Evolutionary conservation across 179 eudicot species (phyloP), one percentile per base, ranked within the genome.

Genomic region (Beta macrorhiza): DNA sequence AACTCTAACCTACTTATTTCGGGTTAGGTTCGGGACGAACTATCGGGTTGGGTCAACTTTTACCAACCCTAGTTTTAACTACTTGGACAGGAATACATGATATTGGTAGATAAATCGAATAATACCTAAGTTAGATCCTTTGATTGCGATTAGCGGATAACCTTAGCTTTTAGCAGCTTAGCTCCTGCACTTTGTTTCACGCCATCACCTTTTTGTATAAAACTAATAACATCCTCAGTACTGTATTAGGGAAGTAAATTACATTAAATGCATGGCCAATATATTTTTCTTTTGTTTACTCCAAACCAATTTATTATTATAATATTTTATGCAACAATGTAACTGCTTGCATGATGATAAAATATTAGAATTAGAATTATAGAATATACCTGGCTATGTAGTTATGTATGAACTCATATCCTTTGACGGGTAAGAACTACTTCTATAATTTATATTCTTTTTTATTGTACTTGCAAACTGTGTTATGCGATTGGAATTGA

Each of bases 131-230:
- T 22, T 53, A 15, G 76, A 53, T 73, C 19, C 42, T 22, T 73
- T 25, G 76, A 73, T 73, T 73, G 47, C 13, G 62, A 73, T 73
- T 51, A 51, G 42, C 11, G 65, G 78, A 57, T 56, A 57, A 75
- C n/a, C 65, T 56, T 56, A 75, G 62, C 76, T 7, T 22, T 25
- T 11, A 16, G 49, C 49, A 57, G 57, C 25, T 53, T 53, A 58
- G 5, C 22, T 17, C 65, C 22, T 56, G 49, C 20, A n/a, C n/a
- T 29, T 75, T 25, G 29, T 10, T 75, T 75, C 67, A 75, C 67
- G 78, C 61, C 64, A 75, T 29, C 78, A 75, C 6, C 64, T 74
- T 73, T 53, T 73, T 44, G 45, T 67, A 32, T 5, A 67, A 67
- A 29, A 67, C 9, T 37, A 67, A 49, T 49, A 58, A 58, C 14